Conservation (phyloP, 805 yeast species). For the Metschnikowia drakensbergensis region DNA sequence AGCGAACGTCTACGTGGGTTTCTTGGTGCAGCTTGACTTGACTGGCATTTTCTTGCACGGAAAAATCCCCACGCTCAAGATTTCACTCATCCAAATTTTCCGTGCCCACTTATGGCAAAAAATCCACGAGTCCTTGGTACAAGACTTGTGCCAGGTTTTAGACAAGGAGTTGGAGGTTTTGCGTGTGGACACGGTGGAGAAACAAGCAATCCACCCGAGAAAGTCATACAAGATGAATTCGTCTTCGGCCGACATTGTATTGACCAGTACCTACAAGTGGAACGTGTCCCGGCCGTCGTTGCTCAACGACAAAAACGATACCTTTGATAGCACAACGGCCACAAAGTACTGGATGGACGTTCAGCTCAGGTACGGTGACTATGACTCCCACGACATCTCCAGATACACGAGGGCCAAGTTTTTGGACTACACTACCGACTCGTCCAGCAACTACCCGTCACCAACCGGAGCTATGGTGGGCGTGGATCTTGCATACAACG, state of each 20-base stretch:
- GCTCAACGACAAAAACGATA: slow-evolving; percentile 66
- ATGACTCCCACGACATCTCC: slow-evolving; percentile 94
- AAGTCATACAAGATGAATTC: slow-evolving; percentile 97
- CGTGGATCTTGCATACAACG: slow-evolving; percentile 89
- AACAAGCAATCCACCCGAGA: slow-evolving; percentile 92
- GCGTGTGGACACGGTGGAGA: slow-evolving; percentile 80
- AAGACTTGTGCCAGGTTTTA: slow-evolving; percentile 86
- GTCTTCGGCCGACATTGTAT: slow-evolving; percentile 85
- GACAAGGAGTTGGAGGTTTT: slow-evolving; percentile 83
- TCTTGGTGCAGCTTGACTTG: slow-evolving; percentile 89
- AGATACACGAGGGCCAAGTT: slow-evolving; percentile 91
- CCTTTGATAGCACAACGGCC: slow-evolving; percentile 52
- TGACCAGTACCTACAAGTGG: slow-evolving; percentile 78
- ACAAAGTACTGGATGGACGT: slow-evolving; percentile 92
- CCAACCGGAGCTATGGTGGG: slow-evolving; percentile 91
- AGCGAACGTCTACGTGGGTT: slow-evolving; percentile 97
- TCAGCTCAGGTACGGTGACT: slow-evolving; percentile 93
- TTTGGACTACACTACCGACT: slow-evolving; percentile 88
- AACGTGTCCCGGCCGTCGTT: slow-evolving; percentile 77
- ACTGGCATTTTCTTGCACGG: slow-evolving; percentile 98
- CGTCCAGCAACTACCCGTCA: slow-evolving; percentile 80
- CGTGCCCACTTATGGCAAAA: slow-evolving; percentile 99
- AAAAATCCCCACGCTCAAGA: slow-evolving; percentile 93
- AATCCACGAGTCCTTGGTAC: slow-evolving; percentile 92
- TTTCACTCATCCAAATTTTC: slow-evolving; percentile 91